Base-by-base conservation (phyloP, 306 rosid genomes). In the Vigna hirtella region DNA sequence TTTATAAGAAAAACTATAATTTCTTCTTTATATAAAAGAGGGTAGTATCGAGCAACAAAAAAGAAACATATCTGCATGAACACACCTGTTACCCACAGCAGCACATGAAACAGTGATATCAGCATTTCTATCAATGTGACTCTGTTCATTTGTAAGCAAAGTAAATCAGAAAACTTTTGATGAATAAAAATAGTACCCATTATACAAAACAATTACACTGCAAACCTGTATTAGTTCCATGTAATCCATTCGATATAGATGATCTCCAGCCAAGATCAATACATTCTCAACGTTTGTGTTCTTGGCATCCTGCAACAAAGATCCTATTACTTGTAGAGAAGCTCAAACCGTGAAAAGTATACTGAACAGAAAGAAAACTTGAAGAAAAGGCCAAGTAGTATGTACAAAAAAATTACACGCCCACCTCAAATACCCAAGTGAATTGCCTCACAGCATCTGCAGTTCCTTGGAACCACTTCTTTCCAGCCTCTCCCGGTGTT, bases 361-460 rank as follows among this genome's bases (percentile, higher is more conserved):
- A 59, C 15, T 11, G 16, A 24, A 10, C 26, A 24, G 3, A 26
- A 26, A 26, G 28, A 1, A 20, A 6, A 16, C 7, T 18, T 9
- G 13, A 24, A 13, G 14, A 84, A 77, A 12, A 17, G 28, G 30
- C 4, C 24, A 28, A 16, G 59, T 28, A 40, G n/a, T 18, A 10
- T 34, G 30, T 5, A 15, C 73, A 48, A 17, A 78, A 30, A 36
- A 70, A 22, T 24, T 28, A 26, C 58, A 61, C 42, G 51, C 87
- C 34, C 66, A 95, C 99, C 99, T 93, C 98, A 86, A 95, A 90
- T 57, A 95, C 90, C 99, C 99, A 95, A 24, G 84, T 79, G 62
- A 91, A 95, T 88, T 95, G 97, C 80, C 99, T 93, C 70, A 95
- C 99, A 74, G 98, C 99, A 83, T 95, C 99, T 22, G 99, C 98